A percentile compares a stretch with the other conserved stretches of the same genome.
Evolutionary conservation across 352 stramenopile genomes (phyloP).

Genomic region (Halophytophthora batemanensis): DNA sequence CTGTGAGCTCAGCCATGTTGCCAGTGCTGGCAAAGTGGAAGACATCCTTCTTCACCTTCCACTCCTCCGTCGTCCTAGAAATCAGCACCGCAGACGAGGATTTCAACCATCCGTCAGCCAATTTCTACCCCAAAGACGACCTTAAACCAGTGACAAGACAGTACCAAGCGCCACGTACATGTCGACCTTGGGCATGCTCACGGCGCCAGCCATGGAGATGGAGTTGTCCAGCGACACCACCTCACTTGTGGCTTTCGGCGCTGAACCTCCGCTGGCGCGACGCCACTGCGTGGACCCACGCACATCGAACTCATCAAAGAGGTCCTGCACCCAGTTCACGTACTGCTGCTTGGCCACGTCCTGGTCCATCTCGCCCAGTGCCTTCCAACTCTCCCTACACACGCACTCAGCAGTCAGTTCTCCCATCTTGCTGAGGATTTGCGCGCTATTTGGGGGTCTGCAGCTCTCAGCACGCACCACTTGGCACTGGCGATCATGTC

Average conservation of each 20-base stretch:
- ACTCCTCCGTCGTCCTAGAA: constrained; percentile 67
- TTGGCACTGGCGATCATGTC: constrained; percentile 71
- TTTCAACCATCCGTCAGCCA: not conserved
- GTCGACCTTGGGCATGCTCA: constrained; percentile 70
- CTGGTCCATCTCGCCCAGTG: constrained; percentile 49
- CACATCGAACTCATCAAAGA: constrained; percentile 69
- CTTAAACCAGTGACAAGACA: not conserved
- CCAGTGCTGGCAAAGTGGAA: constrained; percentile 77
- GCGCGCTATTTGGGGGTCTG: not conserved
- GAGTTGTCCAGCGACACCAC: constrained; percentile 26
- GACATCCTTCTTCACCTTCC: constrained; percentile 65
- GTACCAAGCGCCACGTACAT: constrained; percentile 31
- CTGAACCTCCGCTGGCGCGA: constrained; percentile 11
- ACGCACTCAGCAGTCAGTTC: not conserved
- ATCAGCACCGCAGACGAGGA: not conserved
- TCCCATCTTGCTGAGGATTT: not conserved
- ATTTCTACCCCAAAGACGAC: not conserved
- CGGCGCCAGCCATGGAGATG: constrained; percentile 50
- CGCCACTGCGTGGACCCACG: constrained; percentile 26
- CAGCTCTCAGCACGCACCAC: constrained; percentile 34
- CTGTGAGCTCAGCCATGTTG: constrained; percentile 47
- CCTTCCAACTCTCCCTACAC: constrained; percentile 64
- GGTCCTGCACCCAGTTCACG: constrained; percentile 59
- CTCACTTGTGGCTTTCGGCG: constrained; percentile 25
- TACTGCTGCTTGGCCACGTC: constrained; percentile 67